Evolutionary conservation across 2,329 filamentous ascomycete species (phyloP).

Genomic region (Fonsecaea monophora): DNA sequence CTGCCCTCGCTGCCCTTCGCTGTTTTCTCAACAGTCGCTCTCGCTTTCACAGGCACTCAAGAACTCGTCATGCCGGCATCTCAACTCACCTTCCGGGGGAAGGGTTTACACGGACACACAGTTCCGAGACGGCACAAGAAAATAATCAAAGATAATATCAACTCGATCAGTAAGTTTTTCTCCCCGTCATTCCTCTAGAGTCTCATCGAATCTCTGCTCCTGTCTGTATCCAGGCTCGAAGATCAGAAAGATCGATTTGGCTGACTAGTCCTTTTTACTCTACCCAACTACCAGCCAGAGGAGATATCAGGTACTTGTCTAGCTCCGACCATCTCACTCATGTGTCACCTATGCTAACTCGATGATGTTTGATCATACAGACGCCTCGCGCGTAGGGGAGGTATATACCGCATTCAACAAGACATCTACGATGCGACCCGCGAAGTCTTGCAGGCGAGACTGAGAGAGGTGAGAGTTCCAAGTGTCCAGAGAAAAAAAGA

Average conservation of each 20-base stretch:
- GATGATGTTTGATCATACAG: conserved; percentile 6
- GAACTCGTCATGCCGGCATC: not conserved
- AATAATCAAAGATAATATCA: not conserved
- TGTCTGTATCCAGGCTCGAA: not conserved
- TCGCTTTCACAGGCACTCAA: not conserved
- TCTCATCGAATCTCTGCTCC: not conserved
- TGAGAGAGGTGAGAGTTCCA: conserved; percentile 39
- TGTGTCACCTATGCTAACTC: not conserved
- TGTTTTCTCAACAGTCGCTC: not conserved
- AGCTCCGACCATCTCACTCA: not conserved
- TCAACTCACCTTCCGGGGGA: not conserved
- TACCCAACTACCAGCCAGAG: not conserved
- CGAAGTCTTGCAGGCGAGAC: conserved; percentile 33
- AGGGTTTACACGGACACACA: conserved; percentile 3
- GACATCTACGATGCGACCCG: conserved; percentile 44
- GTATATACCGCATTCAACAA: conserved; percentile 42
- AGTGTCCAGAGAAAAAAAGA: not conserved
- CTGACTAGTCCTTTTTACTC: not conserved
- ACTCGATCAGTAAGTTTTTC: conserved; percentile 42
- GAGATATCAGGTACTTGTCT: not conserved
- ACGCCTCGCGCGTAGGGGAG: conserved; percentile 47
- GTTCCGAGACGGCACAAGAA: conserved; percentile 14
- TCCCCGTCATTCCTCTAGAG: not conserved
- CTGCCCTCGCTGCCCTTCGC: not conserved
- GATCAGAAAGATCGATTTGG: not conserved